These are phyloP conservation scores for Gonapodya prolifera DNA, from an alignment of 192 early-diverging fungal genomes.

Conservation along the genomic window DNA sequence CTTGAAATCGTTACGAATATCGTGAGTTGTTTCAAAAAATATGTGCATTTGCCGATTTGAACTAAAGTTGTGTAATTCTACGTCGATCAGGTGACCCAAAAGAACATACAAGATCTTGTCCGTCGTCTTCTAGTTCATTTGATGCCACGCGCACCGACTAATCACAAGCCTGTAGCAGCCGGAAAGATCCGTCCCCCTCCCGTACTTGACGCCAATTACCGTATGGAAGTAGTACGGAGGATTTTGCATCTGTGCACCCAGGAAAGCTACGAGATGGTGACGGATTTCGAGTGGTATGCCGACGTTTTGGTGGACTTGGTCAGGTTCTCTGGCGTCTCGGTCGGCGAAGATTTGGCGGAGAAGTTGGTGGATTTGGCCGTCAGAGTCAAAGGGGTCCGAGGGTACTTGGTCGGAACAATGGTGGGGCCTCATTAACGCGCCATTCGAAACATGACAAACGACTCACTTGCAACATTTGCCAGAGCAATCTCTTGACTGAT, in stretches of 20 bases:
- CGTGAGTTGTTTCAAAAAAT: no score
- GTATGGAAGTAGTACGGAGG: slow-evolving; percentile 63
- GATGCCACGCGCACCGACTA: no score
- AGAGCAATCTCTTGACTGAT: slow-evolving; percentile 62
- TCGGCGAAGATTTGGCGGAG: slow-evolving; percentile 49
- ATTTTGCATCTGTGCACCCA: slow-evolving; percentile 73
- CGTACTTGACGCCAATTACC: slow-evolving; percentile 41
- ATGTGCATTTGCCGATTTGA: no score
- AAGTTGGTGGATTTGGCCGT: slow-evolving; percentile 84
- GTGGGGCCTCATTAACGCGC: slow-evolving; percentile 18
- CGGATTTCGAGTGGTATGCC: slow-evolving; percentile 95
- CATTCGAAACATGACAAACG: background rate
- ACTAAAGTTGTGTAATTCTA: no score
- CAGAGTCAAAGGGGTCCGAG: slow-evolving; percentile 70
- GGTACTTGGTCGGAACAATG: slow-evolving; percentile 64
- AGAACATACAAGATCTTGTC: slow-evolving; percentile 67
- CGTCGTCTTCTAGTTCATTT: slow-evolving; percentile 73
- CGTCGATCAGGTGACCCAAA: slow-evolving; percentile 65
- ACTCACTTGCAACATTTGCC: background rate
- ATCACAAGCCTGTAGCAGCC: no score
- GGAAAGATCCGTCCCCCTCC: slow-evolving; percentile 10
- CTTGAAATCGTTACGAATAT: slow-evolving; percentile 76
- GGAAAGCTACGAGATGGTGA: slow-evolving; percentile 69
- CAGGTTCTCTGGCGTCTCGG: slow-evolving; percentile 59
- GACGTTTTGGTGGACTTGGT: slow-evolving; percentile 66